These are phyloP conservation scores for Neurospora intermedia DNA, from an alignment of 495 filamentous ascomycete species.

Conservation along the genomic window DNA sequence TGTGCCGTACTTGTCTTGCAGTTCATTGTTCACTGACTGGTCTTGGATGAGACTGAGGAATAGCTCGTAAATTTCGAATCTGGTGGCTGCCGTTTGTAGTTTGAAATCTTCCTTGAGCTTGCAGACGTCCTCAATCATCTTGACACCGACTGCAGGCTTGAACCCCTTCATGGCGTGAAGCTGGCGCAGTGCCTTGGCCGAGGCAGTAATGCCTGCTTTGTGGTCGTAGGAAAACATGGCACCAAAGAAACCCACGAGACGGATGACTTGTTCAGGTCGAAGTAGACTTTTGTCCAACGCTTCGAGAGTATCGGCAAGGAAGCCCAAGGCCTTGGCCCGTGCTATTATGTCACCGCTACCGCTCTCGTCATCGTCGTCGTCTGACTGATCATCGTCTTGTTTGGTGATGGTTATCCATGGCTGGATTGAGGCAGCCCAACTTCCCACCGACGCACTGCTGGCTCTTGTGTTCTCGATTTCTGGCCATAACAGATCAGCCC, in stretches of 20 bases:
- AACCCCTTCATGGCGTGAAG: slow-evolving; percentile 35
- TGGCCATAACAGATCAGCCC: slow-evolving; percentile 1
- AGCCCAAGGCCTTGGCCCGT: slow-evolving; percentile 33
- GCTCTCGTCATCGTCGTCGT: slow-evolving; percentile 10
- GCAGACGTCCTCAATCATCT: slow-evolving; percentile 31
- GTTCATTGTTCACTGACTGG: slow-evolving; percentile 25
- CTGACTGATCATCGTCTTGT: slow-evolving; percentile 10
- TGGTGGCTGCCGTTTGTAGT: slow-evolving; percentile 30
- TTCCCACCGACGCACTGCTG: slow-evolving; percentile 31
- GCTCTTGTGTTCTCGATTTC: slow-evolving; percentile 33
- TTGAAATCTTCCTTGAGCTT: slow-evolving; percentile 39
- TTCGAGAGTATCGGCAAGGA: slow-evolving; percentile 35
- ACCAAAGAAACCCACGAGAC: slow-evolving; percentile 37
- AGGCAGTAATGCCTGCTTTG: slow-evolving; percentile 38
- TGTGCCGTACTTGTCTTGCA: slow-evolving; percentile 29
- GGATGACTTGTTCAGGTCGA: slow-evolving; percentile 31
- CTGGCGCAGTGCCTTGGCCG: slow-evolving; percentile 33
- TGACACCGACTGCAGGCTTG: slow-evolving; percentile 28
- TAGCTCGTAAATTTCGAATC: slow-evolving; percentile 39
- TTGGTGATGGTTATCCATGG: slow-evolving; percentile 32
- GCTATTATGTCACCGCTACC: slow-evolving; percentile 32
- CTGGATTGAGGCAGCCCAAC: slow-evolving; percentile 38
- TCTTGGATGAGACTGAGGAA: slow-evolving; percentile 28
- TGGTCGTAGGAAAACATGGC: slow-evolving; percentile 41
- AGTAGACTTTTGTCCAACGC: slow-evolving; percentile 25